Percentiles rank a stretch among this genome's conserved stretches.
phyloP scores from a whole-genome alignment of 2,329 filamentous ascomycete genomes.

The Botrytis aclada region DNA sequence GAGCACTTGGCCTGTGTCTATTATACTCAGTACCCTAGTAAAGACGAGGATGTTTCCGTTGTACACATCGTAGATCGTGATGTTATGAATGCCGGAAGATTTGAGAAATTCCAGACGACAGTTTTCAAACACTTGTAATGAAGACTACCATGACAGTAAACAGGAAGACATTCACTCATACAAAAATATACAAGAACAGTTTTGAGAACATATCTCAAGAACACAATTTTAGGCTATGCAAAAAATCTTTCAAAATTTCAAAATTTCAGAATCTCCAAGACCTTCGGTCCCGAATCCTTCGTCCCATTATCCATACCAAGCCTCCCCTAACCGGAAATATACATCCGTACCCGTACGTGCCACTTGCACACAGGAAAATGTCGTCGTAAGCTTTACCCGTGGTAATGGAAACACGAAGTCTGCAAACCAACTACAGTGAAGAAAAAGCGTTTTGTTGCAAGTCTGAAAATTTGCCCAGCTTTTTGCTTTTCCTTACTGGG shows the following conservation, averaged over 20 bases:
- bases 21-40: background rate
- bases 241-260: background rate
- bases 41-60: background rate
- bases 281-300: background rate
- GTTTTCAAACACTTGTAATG: background rate
- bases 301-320: background rate
- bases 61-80: background rate
- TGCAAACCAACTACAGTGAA: background rate
- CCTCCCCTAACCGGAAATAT: background rate
- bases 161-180: background rate
- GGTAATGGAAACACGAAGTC: background rate
- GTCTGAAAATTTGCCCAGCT: slow-evolving; percentile 17
- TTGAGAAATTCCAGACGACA: background rate
- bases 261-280: background rate
- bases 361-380: background rate
- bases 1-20: background rate
- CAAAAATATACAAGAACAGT: background rate
- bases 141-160: background rate
- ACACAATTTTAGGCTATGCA: background rate
- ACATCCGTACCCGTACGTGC: background rate
- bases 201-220: background rate
- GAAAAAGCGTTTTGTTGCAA: slow-evolving; percentile 13
- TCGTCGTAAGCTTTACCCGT: slow-evolving; percentile 19
- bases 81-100: background rate
- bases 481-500: slow-evolving; percentile 14